A percentile compares a stretch with the other conserved stretches of the same genome.
Evolutionary conservation across 2,329 filamentous ascomycete genomes (phyloP).

Genomic region (Catunica adiposa): DNA sequence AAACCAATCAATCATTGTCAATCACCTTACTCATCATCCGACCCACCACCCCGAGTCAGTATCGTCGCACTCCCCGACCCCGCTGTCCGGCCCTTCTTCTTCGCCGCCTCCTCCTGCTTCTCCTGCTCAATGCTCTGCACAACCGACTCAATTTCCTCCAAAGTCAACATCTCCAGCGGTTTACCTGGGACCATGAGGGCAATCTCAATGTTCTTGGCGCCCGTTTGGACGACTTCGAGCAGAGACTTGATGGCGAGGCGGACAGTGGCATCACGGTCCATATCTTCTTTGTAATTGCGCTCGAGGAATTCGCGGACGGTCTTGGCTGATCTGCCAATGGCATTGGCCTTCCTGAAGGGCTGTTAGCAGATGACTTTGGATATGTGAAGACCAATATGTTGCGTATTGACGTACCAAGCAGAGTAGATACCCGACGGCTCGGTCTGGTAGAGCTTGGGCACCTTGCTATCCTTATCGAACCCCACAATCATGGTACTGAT

Average conservation of each 20-base stretch:
- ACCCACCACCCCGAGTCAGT: constrained; percentile 41
- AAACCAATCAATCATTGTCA: not conserved
- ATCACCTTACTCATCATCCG: constrained; percentile 3
- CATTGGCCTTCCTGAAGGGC: constrained; percentile 79
- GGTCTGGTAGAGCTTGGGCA: constrained; percentile 86
- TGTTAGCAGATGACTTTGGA: not conserved
- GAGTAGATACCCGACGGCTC: constrained; percentile 99
- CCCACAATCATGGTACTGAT: constrained; percentile 96
- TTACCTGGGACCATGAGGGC: constrained; percentile 93
- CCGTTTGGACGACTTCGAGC: constrained; percentile 93
- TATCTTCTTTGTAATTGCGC: constrained; percentile 94
- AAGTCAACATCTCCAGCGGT: constrained; percentile 77
- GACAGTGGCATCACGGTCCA: constrained; percentile 92
- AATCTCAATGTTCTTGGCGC: constrained; percentile 99
- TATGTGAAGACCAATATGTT: not conserved
- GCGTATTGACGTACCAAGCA: constrained; percentile 54
- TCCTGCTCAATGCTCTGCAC: constrained; percentile 99
- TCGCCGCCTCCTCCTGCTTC: constrained; percentile 96
- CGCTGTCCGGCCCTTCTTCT: constrained; percentile 77
- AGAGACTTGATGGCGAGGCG: constrained; percentile 96
- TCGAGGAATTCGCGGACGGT: constrained; percentile 97
- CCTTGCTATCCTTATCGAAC: constrained; percentile 87
- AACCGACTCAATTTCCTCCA: constrained; percentile 90
- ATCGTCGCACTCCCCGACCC: constrained; percentile 57
- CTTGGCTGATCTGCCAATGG: constrained; percentile 95